Evolutionary conservation across 2,329 filamentous ascomycete genomes (phyloP), one percentile per base, ranked within the genome.

Genomic region (Diaporthe sp.): DNA sequence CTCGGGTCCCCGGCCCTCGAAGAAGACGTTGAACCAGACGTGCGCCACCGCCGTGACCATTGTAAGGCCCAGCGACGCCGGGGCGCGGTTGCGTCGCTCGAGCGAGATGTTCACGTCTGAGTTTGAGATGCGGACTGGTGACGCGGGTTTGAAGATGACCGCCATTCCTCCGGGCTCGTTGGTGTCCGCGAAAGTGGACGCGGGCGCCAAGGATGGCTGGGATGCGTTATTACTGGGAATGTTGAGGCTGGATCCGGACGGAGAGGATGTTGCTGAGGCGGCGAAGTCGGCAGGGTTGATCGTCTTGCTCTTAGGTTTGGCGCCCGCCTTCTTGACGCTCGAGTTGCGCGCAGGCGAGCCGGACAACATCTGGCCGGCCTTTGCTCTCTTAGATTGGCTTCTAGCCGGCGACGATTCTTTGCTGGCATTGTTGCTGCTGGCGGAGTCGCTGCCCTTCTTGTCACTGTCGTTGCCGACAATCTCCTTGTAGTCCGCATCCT

Each of bases 21-120:
- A 98, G 83, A 92, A 98, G 2, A 92, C 88, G 80, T 99, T 99
- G 87, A 98, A 98, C 97, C 97, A 99, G 22, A 98, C 94, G 80
- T 98, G 96, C 0, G 96, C 96, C 13, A 98, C 92, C 0, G 96
- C 92, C 0, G 96, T 98, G 4, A 98, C 95, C 92, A 98, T 94
- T 0, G 94, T 95, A 78, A 94, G 90, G 1, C 95, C 93, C 83
- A 97, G 93, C 13, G 90, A 91, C 79, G 94, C 94, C 6, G 90
- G 89, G 1, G 94, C 92, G 79, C 93, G 94, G 83, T 95, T 97
- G 47, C 96, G 92, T 10, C 95, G 91, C 84, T 98, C 96, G 32
- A 98, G 91, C 66, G 95, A 92, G 77, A 98, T 94, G 81, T 97
- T 98, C 78, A 98, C 89, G 80, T 98, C 97, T 81, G 93, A 95